Conservation (phyloP, 208 protist species). For the Trichomonas tenax region DNA sequence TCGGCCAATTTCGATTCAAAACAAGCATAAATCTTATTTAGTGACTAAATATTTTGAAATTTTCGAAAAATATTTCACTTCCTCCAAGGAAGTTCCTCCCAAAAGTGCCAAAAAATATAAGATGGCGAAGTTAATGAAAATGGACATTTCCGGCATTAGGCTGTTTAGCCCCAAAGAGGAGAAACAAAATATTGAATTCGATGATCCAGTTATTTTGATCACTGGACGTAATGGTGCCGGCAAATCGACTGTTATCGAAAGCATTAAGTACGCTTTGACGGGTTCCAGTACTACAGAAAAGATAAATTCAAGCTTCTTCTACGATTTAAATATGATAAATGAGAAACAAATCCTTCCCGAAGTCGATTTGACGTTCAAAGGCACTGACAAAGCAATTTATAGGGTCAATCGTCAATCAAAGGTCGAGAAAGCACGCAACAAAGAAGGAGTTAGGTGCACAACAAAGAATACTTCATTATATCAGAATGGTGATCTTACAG, state of each 20-base stretch:
- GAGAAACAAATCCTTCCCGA: conserved; percentile 67
- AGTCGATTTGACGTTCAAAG: conserved; percentile 61
- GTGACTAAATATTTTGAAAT: too few species aligned
- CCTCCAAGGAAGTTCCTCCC: background rate
- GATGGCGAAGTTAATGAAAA: background rate
- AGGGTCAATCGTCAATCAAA: background rate
- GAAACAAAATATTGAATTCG: background rate
- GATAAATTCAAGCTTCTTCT: conserved; percentile 71
- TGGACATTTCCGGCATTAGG: background rate
- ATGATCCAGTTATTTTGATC: conserved; percentile 7
- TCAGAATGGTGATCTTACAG: background rate
- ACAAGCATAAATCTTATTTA: too few species aligned
- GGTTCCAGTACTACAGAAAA: conserved; percentile 82
- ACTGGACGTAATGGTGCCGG: conserved; percentile 35
- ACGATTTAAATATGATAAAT: conserved; percentile 77
- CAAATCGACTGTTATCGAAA: conserved; percentile 88
- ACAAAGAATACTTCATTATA: background rate
- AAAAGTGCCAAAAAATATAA: background rate
- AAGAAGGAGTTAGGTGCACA: background rate
- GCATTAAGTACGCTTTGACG: conserved; percentile 79
- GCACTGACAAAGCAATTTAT: background rate
- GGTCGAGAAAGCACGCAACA: background rate
- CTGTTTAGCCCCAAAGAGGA: background rate
- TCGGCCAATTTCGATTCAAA: too few species aligned
- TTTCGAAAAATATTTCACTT: too few species aligned